phyloP scores from a whole-genome alignment of 2,329 filamentous ascomycete species.

The Aspergillus arachidicola region DNA sequence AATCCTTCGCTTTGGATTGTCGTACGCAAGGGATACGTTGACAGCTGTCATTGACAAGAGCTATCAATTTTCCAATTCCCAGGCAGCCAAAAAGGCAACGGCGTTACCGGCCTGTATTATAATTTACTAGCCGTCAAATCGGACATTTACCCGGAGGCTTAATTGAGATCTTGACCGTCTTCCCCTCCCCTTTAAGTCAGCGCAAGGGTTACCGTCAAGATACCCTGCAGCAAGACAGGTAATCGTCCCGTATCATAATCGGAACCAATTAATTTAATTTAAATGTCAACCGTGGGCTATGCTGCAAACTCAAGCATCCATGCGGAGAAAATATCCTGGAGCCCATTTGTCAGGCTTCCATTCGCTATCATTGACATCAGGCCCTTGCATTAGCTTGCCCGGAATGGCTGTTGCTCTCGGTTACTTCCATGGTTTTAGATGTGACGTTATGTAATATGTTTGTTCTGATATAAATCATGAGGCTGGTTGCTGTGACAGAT shows the following conservation, averaged over 20 bases:
- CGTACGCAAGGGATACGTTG: slow-evolving; percentile 8
- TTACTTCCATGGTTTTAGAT: not conserved
- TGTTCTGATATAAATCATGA: not conserved
- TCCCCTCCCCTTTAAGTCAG: not conserved
- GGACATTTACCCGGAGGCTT: not conserved
- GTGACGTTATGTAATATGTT: not conserved
- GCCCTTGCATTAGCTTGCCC: not conserved
- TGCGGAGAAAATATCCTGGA: not conserved
- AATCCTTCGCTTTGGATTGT: not conserved
- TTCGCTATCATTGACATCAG: not conserved
- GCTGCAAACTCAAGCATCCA: not conserved
- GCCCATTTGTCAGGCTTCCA: not conserved
- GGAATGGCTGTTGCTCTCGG: not conserved
- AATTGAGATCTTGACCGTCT: not conserved
- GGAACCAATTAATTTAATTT: not conserved
- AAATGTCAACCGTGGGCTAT: not conserved
- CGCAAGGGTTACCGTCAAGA: not conserved
- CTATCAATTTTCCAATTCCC: not conserved
- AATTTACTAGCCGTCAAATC: not conserved
- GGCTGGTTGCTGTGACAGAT: not conserved
- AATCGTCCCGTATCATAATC: not conserved
- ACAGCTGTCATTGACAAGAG: slow-evolving; percentile 16
- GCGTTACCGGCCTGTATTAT: not conserved
- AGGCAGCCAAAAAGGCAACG: slow-evolving; percentile 9
- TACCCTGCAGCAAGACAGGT: not conserved